Percentiles rank a stretch among this genome's conserved stretches.
These are phyloP conservation scores for Circinella umbellata DNA, from an alignment of 371 early-diverging fungal genomes.

Conservation along the genomic window DNA sequence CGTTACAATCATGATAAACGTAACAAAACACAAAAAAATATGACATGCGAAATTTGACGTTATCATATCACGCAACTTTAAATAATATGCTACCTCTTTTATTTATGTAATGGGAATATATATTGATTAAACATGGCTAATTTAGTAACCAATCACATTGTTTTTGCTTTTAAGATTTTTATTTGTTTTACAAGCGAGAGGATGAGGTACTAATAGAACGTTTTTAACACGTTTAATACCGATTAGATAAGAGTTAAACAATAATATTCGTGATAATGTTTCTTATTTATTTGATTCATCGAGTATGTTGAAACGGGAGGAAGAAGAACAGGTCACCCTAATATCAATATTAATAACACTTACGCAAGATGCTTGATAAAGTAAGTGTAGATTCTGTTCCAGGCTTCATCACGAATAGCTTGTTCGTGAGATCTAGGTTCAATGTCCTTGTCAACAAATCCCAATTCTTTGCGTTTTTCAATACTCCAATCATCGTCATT, in stretches of 20 bases:
- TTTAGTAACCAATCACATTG: background rate
- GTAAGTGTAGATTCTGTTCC: slow-evolving; percentile 46
- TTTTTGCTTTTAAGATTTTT: no score
- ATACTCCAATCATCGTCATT: slow-evolving; percentile 45
- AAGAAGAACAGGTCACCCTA: no score
- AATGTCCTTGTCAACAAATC: slow-evolving; percentile 31
- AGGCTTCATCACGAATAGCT: slow-evolving; percentile 38
- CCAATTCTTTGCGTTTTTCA: slow-evolving; percentile 37
- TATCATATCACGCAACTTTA: no score
- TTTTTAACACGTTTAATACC: background rate
- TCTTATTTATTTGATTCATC: no score
- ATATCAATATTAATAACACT: background rate
- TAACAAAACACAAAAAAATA: no score
- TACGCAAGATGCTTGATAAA: slow-evolving; percentile 41
- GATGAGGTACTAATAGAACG: background rate
- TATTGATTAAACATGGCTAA: background rate
- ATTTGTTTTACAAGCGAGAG: background rate
- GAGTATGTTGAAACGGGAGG: no score
- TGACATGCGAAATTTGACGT: no score
- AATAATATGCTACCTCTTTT: background rate
- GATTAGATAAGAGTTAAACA: no score
- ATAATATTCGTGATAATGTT: no score
- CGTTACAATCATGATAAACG: background rate
- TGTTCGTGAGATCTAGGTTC: slow-evolving; percentile 28
- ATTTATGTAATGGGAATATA: background rate